phyloP scores from a whole-genome alignment of 176 grass and related monocot species.

The Phragmites australis region DNA sequence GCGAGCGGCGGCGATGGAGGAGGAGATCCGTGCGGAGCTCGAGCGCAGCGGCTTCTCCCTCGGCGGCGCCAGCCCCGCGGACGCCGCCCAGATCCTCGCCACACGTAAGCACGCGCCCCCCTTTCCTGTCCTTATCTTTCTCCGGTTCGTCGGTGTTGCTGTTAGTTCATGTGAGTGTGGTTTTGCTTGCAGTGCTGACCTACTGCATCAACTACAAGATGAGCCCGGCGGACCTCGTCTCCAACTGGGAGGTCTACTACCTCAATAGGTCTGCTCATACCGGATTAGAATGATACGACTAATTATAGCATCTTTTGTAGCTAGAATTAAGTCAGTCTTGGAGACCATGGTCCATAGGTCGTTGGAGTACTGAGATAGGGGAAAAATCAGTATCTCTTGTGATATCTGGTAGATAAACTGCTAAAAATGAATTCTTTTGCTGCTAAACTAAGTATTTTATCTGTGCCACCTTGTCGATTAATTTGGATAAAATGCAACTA shows the following conservation, averaged over 20 bases:
- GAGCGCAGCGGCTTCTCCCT: slow-evolving; percentile 70
- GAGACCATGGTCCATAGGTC: background rate
- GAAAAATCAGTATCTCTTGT: background rate
- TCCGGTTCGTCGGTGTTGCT: background rate
- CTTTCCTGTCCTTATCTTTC: background rate
- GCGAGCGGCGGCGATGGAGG: slow-evolving; percentile 54
- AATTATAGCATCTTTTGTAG: slow-evolving; percentile 13
- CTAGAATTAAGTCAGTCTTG: background rate
- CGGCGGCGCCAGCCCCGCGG: slow-evolving; percentile 54
- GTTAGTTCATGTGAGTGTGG: background rate
- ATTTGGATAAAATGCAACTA: background rate
- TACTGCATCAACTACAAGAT: slow-evolving; percentile 98
- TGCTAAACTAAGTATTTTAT: background rate
- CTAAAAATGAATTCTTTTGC: background rate
- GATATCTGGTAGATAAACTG: background rate
- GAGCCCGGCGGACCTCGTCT: slow-evolving; percentile 70
- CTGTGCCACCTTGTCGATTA: background rate
- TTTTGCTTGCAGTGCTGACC: slow-evolving; percentile 64
- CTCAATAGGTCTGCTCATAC: slow-evolving; percentile 68
- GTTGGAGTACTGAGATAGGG: background rate
- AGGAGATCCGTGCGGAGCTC: slow-evolving; percentile 82
- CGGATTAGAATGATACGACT: background rate
- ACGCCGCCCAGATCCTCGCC: slow-evolving; percentile 65
- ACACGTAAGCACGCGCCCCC: slow-evolving; percentile 48
- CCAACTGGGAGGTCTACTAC: slow-evolving; percentile 90